Base-by-base conservation (phyloP, 2,329 filamentous ascomycete species). In the Penicillium sp. region DNA sequence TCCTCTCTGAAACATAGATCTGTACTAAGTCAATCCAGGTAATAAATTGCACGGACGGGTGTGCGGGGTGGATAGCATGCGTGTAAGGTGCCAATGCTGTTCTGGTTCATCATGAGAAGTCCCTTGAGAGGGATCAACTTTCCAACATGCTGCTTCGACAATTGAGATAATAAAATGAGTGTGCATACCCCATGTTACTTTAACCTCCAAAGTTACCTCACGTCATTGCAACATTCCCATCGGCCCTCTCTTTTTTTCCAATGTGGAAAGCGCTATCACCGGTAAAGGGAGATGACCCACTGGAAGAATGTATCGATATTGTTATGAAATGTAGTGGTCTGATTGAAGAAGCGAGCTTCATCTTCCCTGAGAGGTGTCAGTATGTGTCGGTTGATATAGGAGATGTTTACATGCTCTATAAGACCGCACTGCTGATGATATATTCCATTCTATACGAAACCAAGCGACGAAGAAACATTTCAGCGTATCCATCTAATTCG, bases 231-330 rank as follows among this genome's bases (percentile, higher is more conserved):
- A 63, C 61, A 55, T 59, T 55, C 2, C 52, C 53, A 39, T 59
- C 56, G 1, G 56, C 56, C 13, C 52, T 59, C 22, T 45, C 50
- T 8, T 63, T 55, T 22, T 63, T 55, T 33, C 56, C 56, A 0
- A 63, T 58, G 46, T 57, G 50, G 55, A 54, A 52, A 42, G 37
- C 45, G 3, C 11, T 58, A 50, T 47, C 57, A 22, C 52, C 60
- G 7, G 26, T 45, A 27, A 45, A 13, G 13, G 26, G 51, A 13
- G 46, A 53, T 22, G 47, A 59, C 26, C 48, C 49, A 2, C 27
- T 59, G 11, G 58, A 63, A 16, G 52, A 61, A 11, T 53, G 61
- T 8, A 59, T 63, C 11, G 56, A 63, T 29, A 59, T 59, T 39
- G 49, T 61, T 10, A 57, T 63, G 56, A 44, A 44, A 27, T 63